phyloP scores from a whole-genome alignment of 441 rosid species.

The Arabidopsis hybrid region DNA sequence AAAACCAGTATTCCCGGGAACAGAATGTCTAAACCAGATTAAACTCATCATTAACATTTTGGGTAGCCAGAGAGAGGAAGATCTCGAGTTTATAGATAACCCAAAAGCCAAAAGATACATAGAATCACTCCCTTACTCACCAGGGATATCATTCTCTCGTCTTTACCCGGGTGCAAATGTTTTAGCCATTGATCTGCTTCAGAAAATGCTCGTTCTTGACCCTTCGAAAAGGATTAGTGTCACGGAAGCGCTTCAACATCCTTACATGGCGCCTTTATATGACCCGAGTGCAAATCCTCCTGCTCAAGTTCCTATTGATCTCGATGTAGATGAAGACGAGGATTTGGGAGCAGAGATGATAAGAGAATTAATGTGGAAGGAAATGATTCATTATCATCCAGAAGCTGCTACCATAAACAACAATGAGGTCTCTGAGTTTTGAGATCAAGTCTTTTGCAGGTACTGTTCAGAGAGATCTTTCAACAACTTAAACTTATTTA shows the following conservation, averaged over 20 bases:
- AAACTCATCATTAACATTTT: conserved; percentile 49
- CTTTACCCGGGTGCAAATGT: conserved; percentile 43
- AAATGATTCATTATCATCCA: conserved; percentile 77
- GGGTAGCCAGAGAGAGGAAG: conserved; percentile 50
- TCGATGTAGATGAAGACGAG: conserved; percentile 82
- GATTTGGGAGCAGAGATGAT: conserved; percentile 69
- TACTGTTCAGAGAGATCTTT: conserved; percentile 30
- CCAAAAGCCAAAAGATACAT: conserved; percentile 47
- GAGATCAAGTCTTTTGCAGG: conserved; percentile 16
- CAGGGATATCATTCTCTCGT: conserved; percentile 39
- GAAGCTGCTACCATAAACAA: conserved; percentile 47
- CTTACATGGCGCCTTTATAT: conserved; percentile 75
- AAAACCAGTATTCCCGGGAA: conserved; percentile 52
- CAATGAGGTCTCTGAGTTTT: conserved; percentile 29
- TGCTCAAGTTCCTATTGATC: conserved; percentile 71
- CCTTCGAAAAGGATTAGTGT: conserved; percentile 73
- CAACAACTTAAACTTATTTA: conserved; percentile 8
- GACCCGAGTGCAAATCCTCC: conserved; percentile 69
- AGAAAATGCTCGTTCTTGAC: conserved; percentile 52
- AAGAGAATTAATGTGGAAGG: conserved; percentile 81
- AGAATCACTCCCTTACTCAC: conserved; percentile 43
- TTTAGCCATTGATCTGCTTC: conserved; percentile 49
- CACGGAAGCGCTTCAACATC: conserved; percentile 81
- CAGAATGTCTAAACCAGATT: conserved; percentile 51
- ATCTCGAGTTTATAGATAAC: conserved; percentile 48